Base-by-base conservation (phyloP, 169 alveolate genomes). In the Cryptosporidium xiaoi region DNA sequence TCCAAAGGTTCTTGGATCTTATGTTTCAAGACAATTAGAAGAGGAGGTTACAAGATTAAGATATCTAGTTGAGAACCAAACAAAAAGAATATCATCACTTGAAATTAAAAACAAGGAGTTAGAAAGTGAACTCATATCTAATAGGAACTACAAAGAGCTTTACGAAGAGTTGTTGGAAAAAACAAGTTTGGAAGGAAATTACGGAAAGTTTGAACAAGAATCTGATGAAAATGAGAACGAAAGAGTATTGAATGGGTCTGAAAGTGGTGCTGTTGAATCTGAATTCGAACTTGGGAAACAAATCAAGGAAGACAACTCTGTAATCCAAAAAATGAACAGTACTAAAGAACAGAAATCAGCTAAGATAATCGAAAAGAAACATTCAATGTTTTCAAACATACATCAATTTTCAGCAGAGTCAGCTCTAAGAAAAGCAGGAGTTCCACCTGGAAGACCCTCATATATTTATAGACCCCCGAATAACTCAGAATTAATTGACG, bases 381-480 rank as follows among this genome's bases (percentile, higher is more conserved):
- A 34, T n/a, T 27, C 71, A 3, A 16, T 77, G 69, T 77, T 77
- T 46, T 77, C 87, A 34, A 77, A 77, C 24, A 77, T 77, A 13
- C 87, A 77, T 20, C 77, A 77, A 44, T 77, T 77, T 60, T 77
- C 87, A 6, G 87, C 87, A 20, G 87, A 77, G 40, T 77, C 87
- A 4, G 87, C 87, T 15, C 64, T 77, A 18, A 77, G 87, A 77
- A 77, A 77, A 60, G 87, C 87, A 18, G 87, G 87, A 40, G 71
- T 77, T 20, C 87, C 87, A 2, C 87, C 87, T 40, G 87, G 87
- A 12, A 77, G 64, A n/a, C 87, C 87, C 64, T 56, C 87, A 24
- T 77, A 77, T 20, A 40, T 77, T 44, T 77, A 77, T 62, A 34
- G 87, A 15, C 87, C 71, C 7, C 87, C 87, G 13, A 40, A 27